Evolutionary conservation across 106 monocot genomes (phyloP).

Genomic region (Phalaenopsis equestris): DNA sequence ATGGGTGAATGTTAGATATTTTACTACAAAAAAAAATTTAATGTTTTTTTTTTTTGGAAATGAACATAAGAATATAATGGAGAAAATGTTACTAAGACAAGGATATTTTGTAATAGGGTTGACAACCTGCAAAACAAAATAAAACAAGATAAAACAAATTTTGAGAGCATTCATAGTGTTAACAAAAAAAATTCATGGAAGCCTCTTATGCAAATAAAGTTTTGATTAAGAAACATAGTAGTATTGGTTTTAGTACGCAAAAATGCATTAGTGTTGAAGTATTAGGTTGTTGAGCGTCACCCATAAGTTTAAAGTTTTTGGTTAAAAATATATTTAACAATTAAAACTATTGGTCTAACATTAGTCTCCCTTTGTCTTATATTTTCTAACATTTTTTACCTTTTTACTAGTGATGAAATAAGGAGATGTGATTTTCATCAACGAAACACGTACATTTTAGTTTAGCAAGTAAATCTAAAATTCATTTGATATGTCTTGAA

Average conservation of each 20-base stretch:
- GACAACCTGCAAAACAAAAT: conserved; percentile 67
- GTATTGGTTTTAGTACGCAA: neutral
- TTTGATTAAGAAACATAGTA: neutral
- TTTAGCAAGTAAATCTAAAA: neutral
- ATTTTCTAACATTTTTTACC: too few species aligned
- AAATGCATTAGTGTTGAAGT: neutral
- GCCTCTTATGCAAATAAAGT: neutral
- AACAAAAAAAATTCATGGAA: neutral
- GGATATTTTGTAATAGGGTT: conserved; percentile 99
- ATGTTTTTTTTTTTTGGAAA: neutral
- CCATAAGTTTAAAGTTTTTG: too few species aligned
- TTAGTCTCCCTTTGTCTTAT: too few species aligned
- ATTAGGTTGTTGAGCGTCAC: neutral
- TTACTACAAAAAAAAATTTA: neutral
- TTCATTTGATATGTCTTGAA: neutral
- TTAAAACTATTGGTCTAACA: too few species aligned
- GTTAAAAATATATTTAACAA: too few species aligned
- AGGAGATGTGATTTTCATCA: neutral
- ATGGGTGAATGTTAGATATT: neutral
- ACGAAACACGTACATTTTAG: neutral
- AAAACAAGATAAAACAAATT: neutral
- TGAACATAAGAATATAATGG: neutral
- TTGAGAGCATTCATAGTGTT: neutral
- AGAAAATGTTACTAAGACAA: conserved; percentile 18
- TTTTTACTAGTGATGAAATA: too few species aligned